Base-by-base conservation (phyloP, 2,329 filamentous ascomycete species). In the Penicillium sp. region DNA sequence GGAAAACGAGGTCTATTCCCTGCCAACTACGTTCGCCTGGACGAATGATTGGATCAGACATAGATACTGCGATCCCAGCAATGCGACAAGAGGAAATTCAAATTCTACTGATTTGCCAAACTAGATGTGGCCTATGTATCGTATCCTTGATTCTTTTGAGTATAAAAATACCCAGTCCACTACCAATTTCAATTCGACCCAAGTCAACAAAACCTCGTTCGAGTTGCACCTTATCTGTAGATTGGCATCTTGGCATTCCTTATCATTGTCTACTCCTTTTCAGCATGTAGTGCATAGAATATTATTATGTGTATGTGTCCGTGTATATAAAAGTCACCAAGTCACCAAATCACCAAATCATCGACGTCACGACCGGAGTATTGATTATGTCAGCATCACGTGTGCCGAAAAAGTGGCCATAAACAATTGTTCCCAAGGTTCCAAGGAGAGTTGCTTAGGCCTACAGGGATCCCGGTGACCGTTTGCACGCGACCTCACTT, bases 1-100 rank as follows among this genome's bases (percentile, higher is more conserved):
- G 91, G 91, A 48, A 83, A 87, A 55, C 83, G 83, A 31, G 94
- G 94, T 58, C 81, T 99, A 44, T 99, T 99, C 84, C 78, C 78
- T 10, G 75, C 77, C n/a, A 79, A 79, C 61, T 80, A 80, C 58
- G 78, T 79, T 25, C 68, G 77, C 57, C 62, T 78, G 57, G 66
- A 76, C 52, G 62, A 71, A 52, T 64, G 52, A 57, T 39, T 37
- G 40, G 34, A 34, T 34, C 23, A 40, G 31, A 38, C 39, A 27
- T 38, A 29, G 32, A 46, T 35, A 35, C 16, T 45, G 25, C 8
- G 13, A 21, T 2, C n/a, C 16, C 18, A 21, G 32, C 31, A 45
- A 45, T 27, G 21, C 23, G 18, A 32, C 47, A 27, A 21, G 16
- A 25, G 31, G 8, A 9, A 35, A 29, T 45, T 4, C 21, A 12